Conservation (phyloP, 1,284 basidiomycete species). For the Puccinia brachypodii region DNA sequence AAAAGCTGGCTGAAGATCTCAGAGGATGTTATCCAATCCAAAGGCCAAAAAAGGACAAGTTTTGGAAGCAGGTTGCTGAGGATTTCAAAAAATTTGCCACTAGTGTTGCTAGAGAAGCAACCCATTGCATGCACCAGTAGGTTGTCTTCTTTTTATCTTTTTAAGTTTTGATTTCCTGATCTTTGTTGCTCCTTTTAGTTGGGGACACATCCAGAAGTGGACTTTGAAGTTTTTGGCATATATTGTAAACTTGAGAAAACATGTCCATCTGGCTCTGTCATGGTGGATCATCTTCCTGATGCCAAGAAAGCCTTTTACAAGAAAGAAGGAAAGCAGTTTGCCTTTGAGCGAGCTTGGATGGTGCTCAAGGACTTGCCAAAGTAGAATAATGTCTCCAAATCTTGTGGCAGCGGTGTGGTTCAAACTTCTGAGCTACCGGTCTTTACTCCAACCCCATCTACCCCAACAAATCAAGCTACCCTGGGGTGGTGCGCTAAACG, state of each 20-base stretch:
- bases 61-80: not conserved
- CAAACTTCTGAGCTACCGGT: not conserved
- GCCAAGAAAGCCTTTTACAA: not conserved
- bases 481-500: no score
- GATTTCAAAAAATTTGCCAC: not conserved
- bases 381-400: not conserved
- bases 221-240: not conserved
- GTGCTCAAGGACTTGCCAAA: not conserved
- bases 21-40: conserved; percentile 5
- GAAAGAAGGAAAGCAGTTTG: conserved; percentile 12
- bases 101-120: no score
- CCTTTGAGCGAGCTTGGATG: not conserved
- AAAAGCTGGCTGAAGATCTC: conserved; percentile 9
- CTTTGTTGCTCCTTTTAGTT: not conserved
- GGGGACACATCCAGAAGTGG: not conserved
- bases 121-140: not conserved
- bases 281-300: not conserved
- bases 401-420: no score
- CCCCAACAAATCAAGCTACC: not conserved
- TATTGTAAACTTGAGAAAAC: not conserved
- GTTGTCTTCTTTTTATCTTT: not conserved
- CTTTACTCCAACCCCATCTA: not conserved
- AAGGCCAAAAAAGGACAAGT: conserved; percentile 1
- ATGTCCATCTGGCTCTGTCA: not conserved
- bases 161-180: not conserved